These are phyloP conservation scores for Cadophora luteo-olivacea DNA, from an alignment of 2,329 filamentous ascomycete genomes.

Conservation along the genomic window DNA sequence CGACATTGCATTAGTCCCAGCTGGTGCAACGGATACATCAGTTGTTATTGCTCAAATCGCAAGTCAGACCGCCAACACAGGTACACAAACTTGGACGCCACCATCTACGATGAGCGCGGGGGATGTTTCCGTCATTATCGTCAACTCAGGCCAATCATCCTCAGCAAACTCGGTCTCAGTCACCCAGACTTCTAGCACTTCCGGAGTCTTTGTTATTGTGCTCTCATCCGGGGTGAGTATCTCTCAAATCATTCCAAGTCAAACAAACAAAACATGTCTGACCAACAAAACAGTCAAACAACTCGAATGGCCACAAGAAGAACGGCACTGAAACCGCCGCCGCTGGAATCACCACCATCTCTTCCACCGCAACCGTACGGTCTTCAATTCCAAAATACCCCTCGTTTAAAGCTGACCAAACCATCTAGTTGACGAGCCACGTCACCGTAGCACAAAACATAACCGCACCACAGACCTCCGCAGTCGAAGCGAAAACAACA, in stretches of 20 bases:
- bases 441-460: background rate
- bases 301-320: background rate
- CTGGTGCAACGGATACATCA: conserved; percentile 31
- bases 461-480: background rate
- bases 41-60: conserved; percentile 56
- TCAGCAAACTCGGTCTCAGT: background rate
- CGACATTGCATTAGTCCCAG: conserved; percentile 29
- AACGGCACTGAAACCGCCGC: background rate
- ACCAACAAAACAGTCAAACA: background rate
- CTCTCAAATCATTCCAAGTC: background rate
- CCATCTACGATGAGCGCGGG: conserved; percentile 24
- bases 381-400: background rate
- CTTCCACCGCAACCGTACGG: conserved; percentile 2
- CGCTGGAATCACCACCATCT: background rate
- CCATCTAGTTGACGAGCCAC: background rate
- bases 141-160: conserved; percentile 26
- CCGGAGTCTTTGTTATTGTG: background rate
- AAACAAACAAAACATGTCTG: background rate
- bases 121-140: conserved; percentile 31
- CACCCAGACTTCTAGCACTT: background rate
- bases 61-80: conserved; percentile 53
- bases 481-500: background rate
- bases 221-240: background rate
- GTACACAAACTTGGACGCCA: conserved; percentile 31
- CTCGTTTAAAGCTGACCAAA: background rate